These are phyloP conservation scores for Metschnikowia picachoensis DNA, from an alignment of 805 yeast genomes.

Conservation along the genomic window DNA sequence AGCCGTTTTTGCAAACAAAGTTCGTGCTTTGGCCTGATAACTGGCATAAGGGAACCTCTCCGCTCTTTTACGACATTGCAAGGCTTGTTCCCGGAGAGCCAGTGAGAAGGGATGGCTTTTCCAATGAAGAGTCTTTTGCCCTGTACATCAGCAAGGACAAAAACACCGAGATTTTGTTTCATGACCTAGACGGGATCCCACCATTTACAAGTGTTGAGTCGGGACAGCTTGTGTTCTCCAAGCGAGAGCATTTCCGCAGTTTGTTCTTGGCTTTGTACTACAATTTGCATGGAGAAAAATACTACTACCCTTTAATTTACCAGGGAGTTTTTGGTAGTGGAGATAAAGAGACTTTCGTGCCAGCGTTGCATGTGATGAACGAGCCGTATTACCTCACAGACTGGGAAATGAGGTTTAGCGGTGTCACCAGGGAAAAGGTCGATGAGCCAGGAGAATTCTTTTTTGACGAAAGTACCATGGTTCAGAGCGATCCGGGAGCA, in stretches of 20 bases:
- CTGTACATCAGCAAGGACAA: conserved; percentile 21
- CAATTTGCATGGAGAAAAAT: conserved; percentile 27
- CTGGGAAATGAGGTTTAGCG: conserved; percentile 16
- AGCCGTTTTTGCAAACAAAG: conserved; percentile 13
- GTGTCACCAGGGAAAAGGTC: conserved; percentile 5
- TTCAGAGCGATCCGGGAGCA: conserved; percentile 30
- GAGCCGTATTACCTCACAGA: conserved; percentile 29
- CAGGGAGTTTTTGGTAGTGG: conserved; percentile 35
- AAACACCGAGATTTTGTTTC: conserved; percentile 20
- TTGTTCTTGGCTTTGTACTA: conserved; percentile 33
- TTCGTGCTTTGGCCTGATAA: conserved; percentile 23
- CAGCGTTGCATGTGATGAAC: conserved; percentile 35
- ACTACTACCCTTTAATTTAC: conserved; percentile 29
- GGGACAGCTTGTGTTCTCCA: conserved; percentile 35
- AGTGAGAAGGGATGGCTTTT: conserved; percentile 25
- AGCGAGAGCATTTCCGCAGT: conserved; percentile 28
- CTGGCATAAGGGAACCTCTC: conserved; percentile 23
- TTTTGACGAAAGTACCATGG: conserved; percentile 28
- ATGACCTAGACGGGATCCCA: conserved; percentile 34
- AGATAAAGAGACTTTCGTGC: conserved; percentile 36
- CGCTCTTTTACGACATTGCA: conserved; percentile 20
- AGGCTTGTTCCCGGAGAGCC: conserved; percentile 17
- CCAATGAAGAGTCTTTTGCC: conserved; percentile 23
- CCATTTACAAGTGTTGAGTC: conserved; percentile 28
- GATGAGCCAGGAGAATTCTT: conserved; percentile 9